A percentile compares a stretch with the other conserved stretches of the same genome.
These are phyloP conservation scores for Eucalyptus melliodora DNA, from an alignment of 345 rosid genomes.

Conservation along the genomic window DNA sequence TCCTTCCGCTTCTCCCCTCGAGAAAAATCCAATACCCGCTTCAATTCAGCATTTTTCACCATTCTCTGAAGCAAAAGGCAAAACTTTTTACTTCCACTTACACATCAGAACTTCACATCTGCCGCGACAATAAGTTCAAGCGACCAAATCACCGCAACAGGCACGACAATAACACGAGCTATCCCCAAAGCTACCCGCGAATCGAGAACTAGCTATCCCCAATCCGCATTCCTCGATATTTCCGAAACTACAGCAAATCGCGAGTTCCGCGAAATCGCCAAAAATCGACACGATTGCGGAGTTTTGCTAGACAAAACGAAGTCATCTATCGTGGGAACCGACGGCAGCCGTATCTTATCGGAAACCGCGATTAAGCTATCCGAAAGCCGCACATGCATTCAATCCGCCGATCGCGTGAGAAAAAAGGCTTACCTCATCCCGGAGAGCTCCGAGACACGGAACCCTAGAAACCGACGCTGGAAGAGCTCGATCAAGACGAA, in stretches of 20 bases:
- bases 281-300: neutral
- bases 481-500: neutral
- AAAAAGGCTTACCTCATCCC: neutral
- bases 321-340: neutral
- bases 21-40: neutral
- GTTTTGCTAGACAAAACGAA: neutral
- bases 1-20: neutral
- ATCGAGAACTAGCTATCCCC: neutral
- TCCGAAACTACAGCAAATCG: neutral
- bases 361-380: neutral
- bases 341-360: neutral
- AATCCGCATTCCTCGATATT: neutral
- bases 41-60: neutral
- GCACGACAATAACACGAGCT: neutral
- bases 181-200: neutral
- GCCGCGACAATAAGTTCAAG: neutral
- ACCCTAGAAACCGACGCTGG: neutral
- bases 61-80: neutral
- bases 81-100: neutral
- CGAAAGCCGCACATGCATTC: neutral
- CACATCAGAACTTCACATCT: neutral
- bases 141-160: neutral
- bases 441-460: neutral
- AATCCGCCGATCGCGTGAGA: neutral
- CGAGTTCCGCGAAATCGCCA: neutral